Evolutionary conservation across 2,329 filamentous ascomycete genomes (phyloP).

Genomic region (Amphichorda felina): DNA sequence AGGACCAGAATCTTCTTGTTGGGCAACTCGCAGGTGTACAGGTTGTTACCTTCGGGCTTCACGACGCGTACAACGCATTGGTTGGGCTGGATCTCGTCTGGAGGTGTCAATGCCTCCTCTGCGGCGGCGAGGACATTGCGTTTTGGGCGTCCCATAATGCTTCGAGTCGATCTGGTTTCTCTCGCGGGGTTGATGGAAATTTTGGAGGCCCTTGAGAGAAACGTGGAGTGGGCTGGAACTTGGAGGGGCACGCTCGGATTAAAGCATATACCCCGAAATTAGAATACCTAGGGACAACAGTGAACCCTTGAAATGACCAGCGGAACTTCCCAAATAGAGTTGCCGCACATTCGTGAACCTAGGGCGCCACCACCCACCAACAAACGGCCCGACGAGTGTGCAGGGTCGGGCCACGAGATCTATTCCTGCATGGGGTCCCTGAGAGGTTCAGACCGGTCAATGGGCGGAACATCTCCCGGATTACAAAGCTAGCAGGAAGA

Average conservation of each 20-base stretch:
- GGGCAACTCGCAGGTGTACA: slow-evolving; percentile 70
- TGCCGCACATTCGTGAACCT: too few species aligned
- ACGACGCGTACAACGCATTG: slow-evolving; percentile 66
- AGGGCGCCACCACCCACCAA: too few species aligned
- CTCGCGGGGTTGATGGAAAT: neutral
- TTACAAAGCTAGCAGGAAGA: too few species aligned
- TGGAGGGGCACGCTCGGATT: neutral
- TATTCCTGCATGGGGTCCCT: too few species aligned
- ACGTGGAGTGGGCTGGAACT: neutral
- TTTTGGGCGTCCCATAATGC: slow-evolving; percentile 35
- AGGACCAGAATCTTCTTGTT: slow-evolving; percentile 55
- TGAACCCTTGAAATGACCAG: too few species aligned
- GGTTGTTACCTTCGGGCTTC: slow-evolving; percentile 77
- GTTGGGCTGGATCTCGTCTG: slow-evolving; percentile 43
- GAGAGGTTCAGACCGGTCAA: too few species aligned
- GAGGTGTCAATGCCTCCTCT: slow-evolving; percentile 54
- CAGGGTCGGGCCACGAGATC: too few species aligned
- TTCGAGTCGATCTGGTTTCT: neutral
- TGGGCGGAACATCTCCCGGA: too few species aligned
- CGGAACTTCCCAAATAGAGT: too few species aligned
- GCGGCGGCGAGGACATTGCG: slow-evolving; percentile 68
- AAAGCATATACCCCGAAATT: slow-evolving; percentile 5
- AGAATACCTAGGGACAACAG: too few species aligned
- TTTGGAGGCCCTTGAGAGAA: neutral
- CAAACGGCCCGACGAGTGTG: too few species aligned